Conservation (phyloP, 2,329 filamentous ascomycete genomes). For the Ceratocystis lukuohia region DNA sequence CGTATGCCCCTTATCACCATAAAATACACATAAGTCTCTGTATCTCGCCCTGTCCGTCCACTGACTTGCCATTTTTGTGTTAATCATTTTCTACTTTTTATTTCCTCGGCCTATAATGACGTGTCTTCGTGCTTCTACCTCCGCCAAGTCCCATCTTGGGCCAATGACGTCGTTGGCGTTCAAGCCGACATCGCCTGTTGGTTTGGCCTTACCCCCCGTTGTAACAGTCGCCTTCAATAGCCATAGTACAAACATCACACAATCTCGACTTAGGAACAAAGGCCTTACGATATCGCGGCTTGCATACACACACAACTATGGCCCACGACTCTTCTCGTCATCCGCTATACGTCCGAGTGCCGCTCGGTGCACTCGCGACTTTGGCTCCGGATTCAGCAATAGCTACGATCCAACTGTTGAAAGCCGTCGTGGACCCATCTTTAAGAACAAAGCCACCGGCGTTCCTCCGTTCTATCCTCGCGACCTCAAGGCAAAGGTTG, state of each 20-base stretch:
- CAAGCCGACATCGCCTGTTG: background rate
- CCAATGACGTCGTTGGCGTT: slow-evolving; percentile 12
- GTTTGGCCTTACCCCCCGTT: background rate
- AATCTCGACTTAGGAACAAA: background rate
- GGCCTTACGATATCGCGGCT: slow-evolving; percentile 15
- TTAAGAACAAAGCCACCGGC: slow-evolving; percentile 38
- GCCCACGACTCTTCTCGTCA: slow-evolving; percentile 23
- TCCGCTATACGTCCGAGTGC: slow-evolving; percentile 20
- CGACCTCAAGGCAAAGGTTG: slow-evolving; percentile 75
- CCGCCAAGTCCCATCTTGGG: background rate
- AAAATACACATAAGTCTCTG: background rate
- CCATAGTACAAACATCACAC: background rate
- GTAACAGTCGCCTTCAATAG: background rate
- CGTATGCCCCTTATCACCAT: background rate
- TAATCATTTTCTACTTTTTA: background rate
- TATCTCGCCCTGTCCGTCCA: background rate
- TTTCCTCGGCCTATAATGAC: slow-evolving; percentile 7
- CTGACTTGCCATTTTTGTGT: background rate
- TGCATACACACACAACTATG: slow-evolving; percentile 11
- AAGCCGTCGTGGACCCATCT: slow-evolving; percentile 45
- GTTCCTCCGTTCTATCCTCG: slow-evolving; percentile 51
- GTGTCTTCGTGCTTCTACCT: slow-evolving; percentile 9
- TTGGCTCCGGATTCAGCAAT: slow-evolving; percentile 45
- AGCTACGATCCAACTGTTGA: slow-evolving; percentile 45
- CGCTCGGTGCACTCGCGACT: slow-evolving; percentile 34